Conservation (phyloP, 2,329 filamentous ascomycete species). For the Colletotrichum karsti region DNA sequence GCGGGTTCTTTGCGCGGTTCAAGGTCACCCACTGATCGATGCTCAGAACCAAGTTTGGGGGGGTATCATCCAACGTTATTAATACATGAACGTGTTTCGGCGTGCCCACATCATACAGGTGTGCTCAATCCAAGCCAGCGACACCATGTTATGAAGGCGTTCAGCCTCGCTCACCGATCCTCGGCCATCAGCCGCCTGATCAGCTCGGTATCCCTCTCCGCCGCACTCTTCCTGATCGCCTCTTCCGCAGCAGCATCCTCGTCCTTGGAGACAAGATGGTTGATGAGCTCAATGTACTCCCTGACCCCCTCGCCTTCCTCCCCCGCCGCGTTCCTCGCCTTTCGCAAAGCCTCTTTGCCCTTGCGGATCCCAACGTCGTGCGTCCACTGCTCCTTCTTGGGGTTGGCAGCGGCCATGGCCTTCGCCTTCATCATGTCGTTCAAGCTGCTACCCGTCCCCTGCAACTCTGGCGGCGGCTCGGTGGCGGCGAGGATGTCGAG, state of each 20-base stretch:
- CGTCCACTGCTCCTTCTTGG: slow-evolving; percentile 60
- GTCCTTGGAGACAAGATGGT: slow-evolving; percentile 52
- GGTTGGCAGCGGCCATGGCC: slow-evolving; percentile 27
- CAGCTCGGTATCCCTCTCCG: slow-evolving; percentile 55
- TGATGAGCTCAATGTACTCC: slow-evolving; percentile 67
- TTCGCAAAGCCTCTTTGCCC: slow-evolving; percentile 62
- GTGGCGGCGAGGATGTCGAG: slow-evolving; percentile 59
- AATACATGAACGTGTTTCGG: background rate
- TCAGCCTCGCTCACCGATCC: slow-evolving; percentile 43
- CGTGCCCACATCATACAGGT: background rate
- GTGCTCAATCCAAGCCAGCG: background rate
- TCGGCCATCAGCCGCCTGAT: slow-evolving; percentile 59
- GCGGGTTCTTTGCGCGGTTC: slow-evolving; percentile 53
- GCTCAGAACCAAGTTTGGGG: background rate
- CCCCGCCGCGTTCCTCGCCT: slow-evolving; percentile 56
- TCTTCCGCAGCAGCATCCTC: slow-evolving; percentile 40
- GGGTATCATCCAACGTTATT: background rate
- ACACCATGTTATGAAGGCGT: too few species aligned
- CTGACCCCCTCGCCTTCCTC: slow-evolving; percentile 66
- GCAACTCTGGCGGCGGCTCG: slow-evolving; percentile 47
- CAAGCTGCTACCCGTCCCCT: slow-evolving; percentile 14
- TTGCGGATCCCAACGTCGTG: slow-evolving; percentile 65
- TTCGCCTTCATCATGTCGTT: slow-evolving; percentile 30
- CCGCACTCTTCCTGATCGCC: slow-evolving; percentile 53
- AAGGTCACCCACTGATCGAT: slow-evolving; percentile 35